Base-by-base conservation (phyloP, 257 asterid species). In the Solanum etuberosum region DNA sequence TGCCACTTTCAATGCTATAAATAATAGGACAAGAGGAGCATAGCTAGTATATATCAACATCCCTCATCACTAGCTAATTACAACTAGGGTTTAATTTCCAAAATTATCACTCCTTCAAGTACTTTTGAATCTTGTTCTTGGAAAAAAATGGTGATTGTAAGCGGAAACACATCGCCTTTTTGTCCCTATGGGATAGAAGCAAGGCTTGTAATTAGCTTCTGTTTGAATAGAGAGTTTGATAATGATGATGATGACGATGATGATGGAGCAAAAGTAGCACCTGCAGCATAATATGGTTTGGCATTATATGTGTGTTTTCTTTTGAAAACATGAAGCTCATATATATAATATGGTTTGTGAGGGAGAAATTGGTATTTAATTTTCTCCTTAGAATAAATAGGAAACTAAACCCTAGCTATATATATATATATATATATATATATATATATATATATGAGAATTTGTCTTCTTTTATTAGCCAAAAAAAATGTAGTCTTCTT, bases 201-300 rank as follows among this genome's bases (percentile, higher is more conserved):
- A 25, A 16, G 25, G 42, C 10, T 8, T 16, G 40, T 43, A 80
- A 16, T 46, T 29, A 80, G 20, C 42, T 27, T 21, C 0, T 37
- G n/a, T 35, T 9, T 13, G n/a, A 48, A 15, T 10, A 67, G 23
- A 43, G 8, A 73, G 29, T 37, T 7, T 3, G 88, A 87, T 3
- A 85, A 43, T 38, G 89, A 87, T 51, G 91, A 86, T 9, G 91
- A 86, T 1, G 48, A 72, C 0, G 91, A 87, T 15, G 91, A 84
- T 2, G 91, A 87, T 9, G 91, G 84, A 67, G 37, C 71, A 48
- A 84, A 76, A 5, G 88, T 87, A 6, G 91, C 91, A 7, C 91
- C 91, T 1, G 89, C 91, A 16, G 91, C 91, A 18, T 89, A 78
- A 48, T 42, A 14, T 23, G 3, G 73, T 67, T 71, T 32, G 40